Percentiles rank a stretch among this genome's conserved stretches.
phyloP scores from a whole-genome alignment of 164 flowering plant species.

The Annona squamosa region DNA sequence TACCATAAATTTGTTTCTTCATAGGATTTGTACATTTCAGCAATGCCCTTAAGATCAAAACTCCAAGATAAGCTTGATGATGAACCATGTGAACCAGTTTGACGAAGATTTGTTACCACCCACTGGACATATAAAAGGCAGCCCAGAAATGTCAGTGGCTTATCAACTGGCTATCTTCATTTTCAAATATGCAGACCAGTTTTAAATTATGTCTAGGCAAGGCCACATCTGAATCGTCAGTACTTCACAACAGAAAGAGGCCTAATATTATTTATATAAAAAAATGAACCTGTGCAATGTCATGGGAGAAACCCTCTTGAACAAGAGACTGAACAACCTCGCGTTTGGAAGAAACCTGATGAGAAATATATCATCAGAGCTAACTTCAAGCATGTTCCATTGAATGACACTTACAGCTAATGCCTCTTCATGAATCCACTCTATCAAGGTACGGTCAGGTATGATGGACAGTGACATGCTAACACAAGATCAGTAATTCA shows the following conservation, averaged over 20 bases:
- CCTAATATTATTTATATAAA: not conserved
- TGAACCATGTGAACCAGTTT: constrained; percentile 33
- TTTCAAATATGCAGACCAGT: not conserved
- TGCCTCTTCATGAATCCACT: not conserved
- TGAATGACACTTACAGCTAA: not conserved
- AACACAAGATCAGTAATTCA: not conserved
- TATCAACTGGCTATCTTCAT: not conserved
- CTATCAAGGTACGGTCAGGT: too few species aligned
- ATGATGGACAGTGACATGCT: too few species aligned
- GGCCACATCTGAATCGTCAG: not conserved
- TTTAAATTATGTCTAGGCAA: not conserved
- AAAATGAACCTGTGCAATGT: constrained; percentile 80
- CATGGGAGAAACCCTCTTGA: constrained; percentile 70
- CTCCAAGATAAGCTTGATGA: constrained; percentile 69
- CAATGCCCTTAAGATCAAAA: constrained; percentile 78
- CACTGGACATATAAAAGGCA: constrained; percentile 43
- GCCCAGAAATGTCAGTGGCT: not conserved
- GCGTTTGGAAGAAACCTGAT: constrained; percentile 68
- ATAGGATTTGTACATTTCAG: constrained; percentile 83
- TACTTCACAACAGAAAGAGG: not conserved
- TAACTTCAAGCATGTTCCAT: not conserved
- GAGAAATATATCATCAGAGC: not conserved
- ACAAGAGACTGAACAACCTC: constrained; percentile 60
- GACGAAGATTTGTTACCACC: constrained; percentile 89
- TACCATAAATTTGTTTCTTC: constrained; percentile 94